Evolutionary conservation across 176 grass and related monocot genomes (phyloP).

Genomic region (Canna indica): DNA sequence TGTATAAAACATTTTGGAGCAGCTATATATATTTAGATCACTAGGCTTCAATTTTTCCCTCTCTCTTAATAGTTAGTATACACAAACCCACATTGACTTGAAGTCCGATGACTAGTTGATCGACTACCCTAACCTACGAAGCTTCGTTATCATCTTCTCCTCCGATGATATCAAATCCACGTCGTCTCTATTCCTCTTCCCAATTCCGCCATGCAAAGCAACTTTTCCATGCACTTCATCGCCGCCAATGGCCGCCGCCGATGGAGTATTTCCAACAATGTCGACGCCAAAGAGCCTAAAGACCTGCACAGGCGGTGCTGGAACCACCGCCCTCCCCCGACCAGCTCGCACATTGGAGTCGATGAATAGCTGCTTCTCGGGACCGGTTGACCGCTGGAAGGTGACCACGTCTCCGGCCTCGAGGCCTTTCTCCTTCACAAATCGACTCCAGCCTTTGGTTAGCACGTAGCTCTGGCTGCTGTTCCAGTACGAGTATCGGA

Average conservation of each 20-base stretch:
- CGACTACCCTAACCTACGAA: neutral
- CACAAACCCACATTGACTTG: too few species aligned
- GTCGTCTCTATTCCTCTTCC: neutral
- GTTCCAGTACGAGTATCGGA: slow-evolving; percentile 21
- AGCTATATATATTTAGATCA: too few species aligned
- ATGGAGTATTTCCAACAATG: neutral
- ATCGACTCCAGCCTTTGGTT: slow-evolving; percentile 17
- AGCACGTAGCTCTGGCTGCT: slow-evolving; percentile 22
- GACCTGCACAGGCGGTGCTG: neutral
- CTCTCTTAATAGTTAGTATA: too few species aligned
- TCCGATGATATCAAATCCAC: neutral
- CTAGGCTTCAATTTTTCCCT: too few species aligned
- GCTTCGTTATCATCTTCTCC: neutral
- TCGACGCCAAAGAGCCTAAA: neutral
- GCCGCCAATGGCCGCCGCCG: neutral
- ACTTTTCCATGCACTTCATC: neutral
- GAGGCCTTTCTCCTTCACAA: slow-evolving; percentile 18
- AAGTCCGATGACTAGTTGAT: neutral
- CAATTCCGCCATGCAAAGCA: neutral
- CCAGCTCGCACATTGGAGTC: neutral
- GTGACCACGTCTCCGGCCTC: slow-evolving; percentile 1
- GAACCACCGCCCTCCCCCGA: neutral
- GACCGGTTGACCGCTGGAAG: neutral
- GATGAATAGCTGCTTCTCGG: slow-evolving; percentile 1
- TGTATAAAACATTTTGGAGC: too few species aligned